A percentile compares a stretch with the other conserved stretches of the same genome.
These are phyloP conservation scores for Alternaria ventricosa DNA, from an alignment of 2,329 filamentous ascomycete genomes.

Conservation along the genomic window DNA sequence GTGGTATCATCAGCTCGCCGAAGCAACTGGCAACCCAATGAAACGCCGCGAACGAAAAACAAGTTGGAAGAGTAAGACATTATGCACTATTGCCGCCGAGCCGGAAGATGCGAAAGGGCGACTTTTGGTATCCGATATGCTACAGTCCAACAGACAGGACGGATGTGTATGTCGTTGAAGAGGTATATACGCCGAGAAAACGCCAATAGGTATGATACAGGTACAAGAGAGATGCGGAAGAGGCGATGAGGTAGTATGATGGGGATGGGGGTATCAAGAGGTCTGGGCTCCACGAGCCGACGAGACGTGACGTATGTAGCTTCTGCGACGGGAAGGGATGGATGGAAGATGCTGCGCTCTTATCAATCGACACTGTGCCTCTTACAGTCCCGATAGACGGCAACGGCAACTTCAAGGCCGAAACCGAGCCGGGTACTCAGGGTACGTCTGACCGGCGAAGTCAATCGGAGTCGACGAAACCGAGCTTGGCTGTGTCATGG, in stretches of 20 bases:
- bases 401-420: neutral
- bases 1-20: neutral
- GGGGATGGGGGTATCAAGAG: neutral
- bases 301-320: neutral
- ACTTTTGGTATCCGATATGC: neutral
- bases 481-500: slow-evolving; percentile 35
- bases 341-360: neutral
- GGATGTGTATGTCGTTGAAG: neutral
- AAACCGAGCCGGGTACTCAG: neutral
- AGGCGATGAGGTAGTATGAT: neutral
- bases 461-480: slow-evolving; percentile 32
- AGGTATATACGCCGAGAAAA: slow-evolving; percentile 7
- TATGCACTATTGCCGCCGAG: slow-evolving; percentile 1
- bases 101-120: too few species aligned
- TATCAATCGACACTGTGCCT: neutral
- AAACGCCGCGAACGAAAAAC: neutral
- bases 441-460: slow-evolving; percentile 4
- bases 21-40: neutral
- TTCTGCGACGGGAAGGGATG: slow-evolving; percentile 10
- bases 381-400: neutral
- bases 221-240: neutral
- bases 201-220: slow-evolving; percentile 7
- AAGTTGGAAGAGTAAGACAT: neutral
- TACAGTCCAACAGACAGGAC: neutral
- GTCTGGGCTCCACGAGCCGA: neutral